Conservation (phyloP, 495 filamentous ascomycete species). For the Cenococcum geophilum region DNA sequence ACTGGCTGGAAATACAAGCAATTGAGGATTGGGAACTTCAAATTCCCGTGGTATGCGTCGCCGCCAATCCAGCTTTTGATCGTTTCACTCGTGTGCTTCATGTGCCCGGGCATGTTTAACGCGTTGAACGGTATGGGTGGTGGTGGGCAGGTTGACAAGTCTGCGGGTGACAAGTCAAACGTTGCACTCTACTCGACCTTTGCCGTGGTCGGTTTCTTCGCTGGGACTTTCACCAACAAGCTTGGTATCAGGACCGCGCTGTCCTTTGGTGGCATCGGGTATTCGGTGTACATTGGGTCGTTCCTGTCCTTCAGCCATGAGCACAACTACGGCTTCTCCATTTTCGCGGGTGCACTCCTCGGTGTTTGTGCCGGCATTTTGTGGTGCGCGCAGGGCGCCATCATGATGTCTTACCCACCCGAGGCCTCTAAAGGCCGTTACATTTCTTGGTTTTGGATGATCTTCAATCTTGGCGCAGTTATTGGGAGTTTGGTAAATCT, state of each 20-base stretch:
- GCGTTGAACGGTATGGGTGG: constrained; percentile 50
- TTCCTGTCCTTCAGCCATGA: constrained; percentile 79
- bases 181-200: constrained; percentile 43
- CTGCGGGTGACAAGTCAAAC: constrained; percentile 43
- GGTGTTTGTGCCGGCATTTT: constrained; percentile 76
- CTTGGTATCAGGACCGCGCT: constrained; percentile 69
- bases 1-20: constrained; percentile 64
- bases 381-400: constrained; percentile 87
- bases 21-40: constrained; percentile 48
- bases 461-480: constrained; percentile 89
- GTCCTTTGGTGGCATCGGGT: constrained; percentile 75
- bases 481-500: constrained; percentile 69
- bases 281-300: constrained; percentile 72
- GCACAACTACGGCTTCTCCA: constrained; percentile 49
- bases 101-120: constrained; percentile 67
- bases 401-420: constrained; percentile 90
- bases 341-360: constrained; percentile 53
- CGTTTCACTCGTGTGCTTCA: constrained; percentile 80
- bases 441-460: constrained; percentile 87
- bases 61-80: constrained; percentile 67
- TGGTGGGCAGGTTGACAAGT: constrained; percentile 44
- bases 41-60: constrained; percentile 66
- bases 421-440: constrained; percentile 79
- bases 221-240: constrained; percentile 55
- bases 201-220: constrained; percentile 49